Evolutionary conservation across 306 rosid species (phyloP).

Genomic region (Cyclanthera cordifolia): DNA sequence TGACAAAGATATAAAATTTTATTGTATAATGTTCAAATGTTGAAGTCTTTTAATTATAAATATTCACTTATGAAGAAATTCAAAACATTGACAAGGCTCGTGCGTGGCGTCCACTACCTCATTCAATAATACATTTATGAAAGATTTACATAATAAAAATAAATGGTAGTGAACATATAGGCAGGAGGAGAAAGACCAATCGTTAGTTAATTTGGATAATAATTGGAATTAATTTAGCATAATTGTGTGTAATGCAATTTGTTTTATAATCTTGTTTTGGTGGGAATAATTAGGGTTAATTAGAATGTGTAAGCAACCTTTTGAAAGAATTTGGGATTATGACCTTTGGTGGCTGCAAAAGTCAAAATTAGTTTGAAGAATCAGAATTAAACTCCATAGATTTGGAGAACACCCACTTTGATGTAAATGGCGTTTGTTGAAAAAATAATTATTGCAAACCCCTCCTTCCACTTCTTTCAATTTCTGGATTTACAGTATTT

Average conservation of each 20-base stretch:
- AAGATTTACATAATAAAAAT: too few relatives aligned
- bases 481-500: not conserved
- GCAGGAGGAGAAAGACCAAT: not conserved
- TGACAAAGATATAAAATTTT: too few relatives aligned
- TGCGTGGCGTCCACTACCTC: conserved; percentile 7
- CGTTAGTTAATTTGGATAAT: too few relatives aligned
- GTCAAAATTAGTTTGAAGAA: conserved; percentile 5
- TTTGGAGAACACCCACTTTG: not conserved
- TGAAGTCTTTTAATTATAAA: too few relatives aligned
- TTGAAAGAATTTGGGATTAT: not conserved
- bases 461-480: not conserved
- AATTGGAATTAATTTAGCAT: too few relatives aligned
- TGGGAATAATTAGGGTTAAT: not conserved
- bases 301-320: not conserved
- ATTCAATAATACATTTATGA: not conserved
- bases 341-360: conserved; percentile 17
- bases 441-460: conserved; percentile 1
- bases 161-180: too few relatives aligned
- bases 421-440: conserved; percentile 7
- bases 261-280: too few relatives aligned
- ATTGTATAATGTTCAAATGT: too few relatives aligned
- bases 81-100: not conserved
- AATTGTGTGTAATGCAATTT: not conserved
- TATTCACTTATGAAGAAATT: too few relatives aligned
- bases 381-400: not conserved